Base-by-base conservation (phyloP, 176 grass and related monocot genomes). In the Neostapfia colusana region DNA sequence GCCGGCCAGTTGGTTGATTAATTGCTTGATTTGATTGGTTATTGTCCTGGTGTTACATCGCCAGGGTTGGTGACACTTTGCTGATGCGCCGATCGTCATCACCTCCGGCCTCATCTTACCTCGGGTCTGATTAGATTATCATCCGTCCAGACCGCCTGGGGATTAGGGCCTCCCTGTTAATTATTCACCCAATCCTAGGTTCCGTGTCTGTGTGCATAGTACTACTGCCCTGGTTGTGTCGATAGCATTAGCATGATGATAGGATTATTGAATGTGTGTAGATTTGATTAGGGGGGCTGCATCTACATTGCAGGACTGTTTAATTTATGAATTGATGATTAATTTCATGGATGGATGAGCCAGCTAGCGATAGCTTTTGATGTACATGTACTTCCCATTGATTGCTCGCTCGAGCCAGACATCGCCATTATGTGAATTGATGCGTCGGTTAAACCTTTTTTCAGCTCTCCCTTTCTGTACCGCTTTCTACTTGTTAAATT, bases 1-100 rank as follows among this genome's bases (percentile, higher is more conserved):
- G 54, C 54, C 54, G 54, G n/a, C 21, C 18, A 23, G 55, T 48
- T 75, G 63, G 45, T 70, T 81, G 57, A 71, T 84, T 88, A 65
- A 84, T 75, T 80, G 54, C 70, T 84, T 39, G 31, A 80, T 84
- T 88, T 45, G 75, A 88, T 84, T 84, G 67, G 46, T 84, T 88
- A 56, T 84, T 88, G 71, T 76, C 76, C 64, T 69, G 12, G 48
- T 37, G 75, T 62, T 51, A 10, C 53, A 26, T 45, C 44, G 55
- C 70, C 25, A 1, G 61, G 48, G 51, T 37, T 73, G 78, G 75
- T 72, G 67, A 41, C 40, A 21, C 55, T 38, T 70, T 53, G 55
- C 71, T 70, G 63, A 88, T 39, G 80, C 69, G n/a, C 5, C 18
- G 53, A 38, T 67, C 67, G 16, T 50, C 43, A 10, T 66, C 62